Base-by-base conservation (phyloP, 1,284 basidiomycete species). In the Abortiporus biennis region DNA sequence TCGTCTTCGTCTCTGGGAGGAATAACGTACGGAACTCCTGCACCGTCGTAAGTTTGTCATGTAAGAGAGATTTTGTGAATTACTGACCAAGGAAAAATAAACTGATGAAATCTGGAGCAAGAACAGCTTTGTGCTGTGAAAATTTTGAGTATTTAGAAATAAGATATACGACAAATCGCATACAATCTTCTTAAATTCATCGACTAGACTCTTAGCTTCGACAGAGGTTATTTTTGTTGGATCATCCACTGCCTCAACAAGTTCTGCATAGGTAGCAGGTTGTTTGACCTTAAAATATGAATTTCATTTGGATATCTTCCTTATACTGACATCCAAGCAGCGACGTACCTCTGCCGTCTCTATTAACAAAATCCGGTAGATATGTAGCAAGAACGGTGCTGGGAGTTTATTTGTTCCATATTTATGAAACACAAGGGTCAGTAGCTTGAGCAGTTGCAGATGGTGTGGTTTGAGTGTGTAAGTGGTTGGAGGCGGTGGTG, bases 401-500 rank as follows among this genome's bases (percentile, higher is more conserved):
- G 81, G 74, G 13, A 85, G 64, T 15, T 66, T 66, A 43, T 66
- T 69, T 11, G 66, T 59, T 13, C 70, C 68, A 40, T 70, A 68
- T 45, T 79, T 75, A 51, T 76, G 76, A 57, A 80, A 83, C 1
- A 72, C 62, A 9, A 80, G 63, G 45, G 76, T 63, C 29, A 87
- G 65, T 27, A 87, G 64, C 30, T 72, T 71, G 22, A 88, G 63
- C 12, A 88, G 62, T 38, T 72, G 71, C 34, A 90, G 64, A 56
- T 90, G 86, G 53, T 90, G 86, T 2, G 86, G 84, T 43, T 77
- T 70, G 23, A 85, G 67, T 40, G 75, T 66, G 59, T 84, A 78
- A 41, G 76, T 71, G 4, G 72, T 71, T 1, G 79, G 76, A 2
- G 78, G 78, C 41, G 72, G 73, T 5, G 47, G 35, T 11, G 34